Evolutionary conservation across 1,139 yeast genomes (phyloP), one percentile per base, ranked within the genome.

Genomic region (Yamadazyma atmosphaerica): DNA sequence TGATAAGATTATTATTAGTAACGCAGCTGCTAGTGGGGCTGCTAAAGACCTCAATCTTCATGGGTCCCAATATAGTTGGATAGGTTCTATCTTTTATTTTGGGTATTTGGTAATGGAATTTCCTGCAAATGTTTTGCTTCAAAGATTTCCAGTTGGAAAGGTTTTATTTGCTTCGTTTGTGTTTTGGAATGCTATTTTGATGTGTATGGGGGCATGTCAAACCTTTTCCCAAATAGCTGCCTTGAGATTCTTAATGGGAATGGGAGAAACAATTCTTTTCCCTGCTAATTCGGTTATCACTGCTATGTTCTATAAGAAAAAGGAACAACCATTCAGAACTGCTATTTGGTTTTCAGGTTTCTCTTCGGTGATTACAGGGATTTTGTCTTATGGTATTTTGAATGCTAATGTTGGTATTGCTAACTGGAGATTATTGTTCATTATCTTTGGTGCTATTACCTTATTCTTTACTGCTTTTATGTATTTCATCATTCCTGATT

Each of bases 11-110:
- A 36, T 45, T 14, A 47, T 51, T 24, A 41, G 49, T n/a, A 44
- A 69, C 45, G 76, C 77, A 6, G 72, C 74, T 13, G 66, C 72
- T 1, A 65, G 68, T 36, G 74, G 71, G 3, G 60, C 61, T 45
- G 54, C 49, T 35, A 53, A 40, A 14, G 33, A 35, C n/a, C 9
- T 44, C 27, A 56, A 42, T 37, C 39, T 52, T 35, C 42, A 35
- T 13, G 60, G 61, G 2, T 31, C 41, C 14, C 44, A 53, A 32
- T 54, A 51, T 35, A 40, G 50, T 5, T 52, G 56, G 56, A 29
- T 51, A n/a, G 50, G 50, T 3, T 42, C 51, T 5, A 45, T 49
- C 29, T 49, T 52, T 40, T 53, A 49, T 33, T 47, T 53, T 39
- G 56, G 56, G 2, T 50, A 44, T 27, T 39, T 52, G 32, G 32